Base-by-base conservation (phyloP, 2,329 filamentous ascomycete species). In the Raffaelea deltoideospora region DNA sequence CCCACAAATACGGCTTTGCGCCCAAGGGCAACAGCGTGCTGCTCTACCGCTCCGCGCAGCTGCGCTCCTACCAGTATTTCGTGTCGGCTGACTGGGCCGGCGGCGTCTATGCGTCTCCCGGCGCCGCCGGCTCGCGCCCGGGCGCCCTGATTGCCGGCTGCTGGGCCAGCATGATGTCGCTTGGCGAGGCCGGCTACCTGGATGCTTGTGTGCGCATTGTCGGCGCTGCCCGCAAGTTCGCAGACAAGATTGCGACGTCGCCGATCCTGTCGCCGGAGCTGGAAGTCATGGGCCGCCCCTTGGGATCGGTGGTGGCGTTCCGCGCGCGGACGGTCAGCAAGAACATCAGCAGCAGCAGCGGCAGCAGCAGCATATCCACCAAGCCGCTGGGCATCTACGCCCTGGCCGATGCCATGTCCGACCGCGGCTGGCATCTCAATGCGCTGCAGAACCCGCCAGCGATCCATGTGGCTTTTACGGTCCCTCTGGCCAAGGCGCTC, bases 1-100 rank as follows among this genome's bases (percentile, higher is more conserved):
- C 90, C 3, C 90, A 98, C 70, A 98, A 98, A 58, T 98, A 98
- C 55, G 90, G 90, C 27, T 98, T 98, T 53, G 90, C 90, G 1
- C 90, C 90, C 37, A 98, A 98, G 64, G 90, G 90, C 47, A 98
- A 93, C 68, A 90, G 81, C 36, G 90, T 86, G 2, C 69, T 94
- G 13, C 69, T 98, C 30, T 98, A 98, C 68, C 84, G 90, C 48
- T 81, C 76, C 32, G 70, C 77, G 24, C 63, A 72, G 33, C 72
- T 92, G 46, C 76, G 90, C 47, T 75, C 76, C 39, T 88, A 94
- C 58, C 90, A 98, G 59, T 98, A 98, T 67, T 98, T 94, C 58
- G 79, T 98, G 54, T 84, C 79, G 23, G 80, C 90, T 7, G 83
- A 93, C 59, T 98, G 90, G 90, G 77, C 81, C 10, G 90, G 90